A percentile compares a stretch with the other conserved stretches of the same genome.
These are phyloP conservation scores for Calonectria hongkongensis DNA, from an alignment of 2,329 filamentous ascomycete genomes.

Conservation along the genomic window DNA sequence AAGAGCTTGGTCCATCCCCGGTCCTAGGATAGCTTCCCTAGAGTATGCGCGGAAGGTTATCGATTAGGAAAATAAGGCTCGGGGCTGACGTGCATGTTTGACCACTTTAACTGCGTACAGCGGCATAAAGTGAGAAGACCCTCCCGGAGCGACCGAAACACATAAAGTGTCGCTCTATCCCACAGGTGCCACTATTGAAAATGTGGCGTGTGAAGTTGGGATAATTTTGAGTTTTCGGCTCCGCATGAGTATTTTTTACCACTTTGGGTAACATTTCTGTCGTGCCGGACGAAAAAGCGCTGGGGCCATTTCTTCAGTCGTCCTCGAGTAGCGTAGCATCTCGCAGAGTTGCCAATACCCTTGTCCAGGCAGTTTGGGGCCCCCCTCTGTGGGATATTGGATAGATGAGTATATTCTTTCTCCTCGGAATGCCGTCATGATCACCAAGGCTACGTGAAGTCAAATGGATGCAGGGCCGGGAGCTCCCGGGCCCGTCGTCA, in stretches of 20 bases:
- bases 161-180: background rate
- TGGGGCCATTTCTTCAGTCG: background rate
- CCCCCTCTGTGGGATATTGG: background rate
- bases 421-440: background rate
- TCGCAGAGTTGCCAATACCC: background rate
- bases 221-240: slow-evolving; percentile 24
- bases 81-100: no score
- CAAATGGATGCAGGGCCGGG: background rate
- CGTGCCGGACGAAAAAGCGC: background rate
- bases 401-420: background rate
- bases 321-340: no score
- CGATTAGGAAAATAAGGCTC: no score
- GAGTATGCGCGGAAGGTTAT: no score
- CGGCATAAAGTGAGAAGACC: background rate
- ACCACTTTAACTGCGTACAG: no score
- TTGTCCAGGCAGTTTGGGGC: background rate
- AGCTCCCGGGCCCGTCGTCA: background rate
- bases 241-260: slow-evolving; percentile 23
- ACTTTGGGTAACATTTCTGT: background rate
- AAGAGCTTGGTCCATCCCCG: no score
- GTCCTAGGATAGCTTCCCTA: no score
- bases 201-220: slow-evolving; percentile 1
- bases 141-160: background rate
- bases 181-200: background rate
- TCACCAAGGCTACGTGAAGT: background rate